Evolutionary conservation across 1,284 basidiomycete genomes (phyloP), one percentile per base, ranked within the genome.

Genomic region (Ceratobasidium sp.): DNA sequence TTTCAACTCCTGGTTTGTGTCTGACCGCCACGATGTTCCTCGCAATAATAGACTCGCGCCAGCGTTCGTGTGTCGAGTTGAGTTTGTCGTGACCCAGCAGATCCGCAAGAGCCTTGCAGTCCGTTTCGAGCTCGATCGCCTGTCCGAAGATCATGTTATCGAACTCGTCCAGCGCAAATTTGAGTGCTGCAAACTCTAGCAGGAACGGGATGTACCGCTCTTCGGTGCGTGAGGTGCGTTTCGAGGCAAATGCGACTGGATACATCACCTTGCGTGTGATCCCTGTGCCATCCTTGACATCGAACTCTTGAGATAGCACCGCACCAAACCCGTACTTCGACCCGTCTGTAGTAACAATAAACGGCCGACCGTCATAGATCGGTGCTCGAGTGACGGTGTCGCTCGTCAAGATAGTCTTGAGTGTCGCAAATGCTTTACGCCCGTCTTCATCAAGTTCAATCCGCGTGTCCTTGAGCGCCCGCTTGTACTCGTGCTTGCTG

Each of bases 321-420:
- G 76, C 81, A 1, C 78, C 81, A 72, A 82, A 82, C 2, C 78
- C 80, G 23, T 78, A 74, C 36, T 77, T 78, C 3, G 78, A 81
- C 0, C 80, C 80, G 58, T 83, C 82, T 0, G 80, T 80, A 0
- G 81, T 82, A 28, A 83, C 52, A 0, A 79, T 77, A 75, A 82
- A 83, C 3, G 76, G 75, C 0, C 78, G 74, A 4, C 73, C 73
- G 1, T 81, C 81, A 60, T 82, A 76, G 79, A 36, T 60, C 55
- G 16, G 80, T 78, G 9, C 65, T 75, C 28, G 69, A 34, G 81
- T 73, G 0, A 82, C 74, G 0, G 81, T 81, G 45, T 81, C 78
- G 23, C 75, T 74, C 18, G 77, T 77, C 1, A 82, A 72, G 0
- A 72, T 45, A 1, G 67, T 65, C 64, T 82, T 82, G 26, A 81